A percentile compares a stretch with the other conserved stretches of the same genome.
phyloP scores from a whole-genome alignment of 805 yeast species.

The Priceomyces carsonii region DNA sequence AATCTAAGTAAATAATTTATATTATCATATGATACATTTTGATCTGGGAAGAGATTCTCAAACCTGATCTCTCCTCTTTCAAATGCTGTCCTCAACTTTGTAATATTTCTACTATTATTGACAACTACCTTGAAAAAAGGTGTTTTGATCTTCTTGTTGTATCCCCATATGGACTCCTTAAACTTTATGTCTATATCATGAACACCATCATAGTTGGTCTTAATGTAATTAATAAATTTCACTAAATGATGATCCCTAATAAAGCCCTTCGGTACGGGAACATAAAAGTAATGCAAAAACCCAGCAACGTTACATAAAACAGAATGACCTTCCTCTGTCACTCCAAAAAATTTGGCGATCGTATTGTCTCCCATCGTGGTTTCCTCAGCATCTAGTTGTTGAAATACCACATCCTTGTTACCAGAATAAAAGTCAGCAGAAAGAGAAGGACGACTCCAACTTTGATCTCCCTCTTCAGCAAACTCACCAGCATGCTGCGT shows the following conservation, averaged over 20 bases:
- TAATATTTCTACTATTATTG: conserved; percentile 63
- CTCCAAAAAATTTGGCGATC: conserved; percentile 86
- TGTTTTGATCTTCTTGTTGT: conserved; percentile 69
- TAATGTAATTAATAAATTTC: conserved; percentile 47
- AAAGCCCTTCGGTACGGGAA: conserved; percentile 85
- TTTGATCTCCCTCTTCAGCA: conserved; percentile 36
- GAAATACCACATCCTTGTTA: conserved; percentile 64
- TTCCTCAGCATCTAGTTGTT: conserved; percentile 95
- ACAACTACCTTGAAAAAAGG: conserved; percentile 79
- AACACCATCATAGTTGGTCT: conserved; percentile 54
- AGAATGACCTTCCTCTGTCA: conserved; percentile 84
- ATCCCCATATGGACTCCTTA: conserved; percentile 95
- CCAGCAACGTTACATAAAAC: conserved; percentile 89
- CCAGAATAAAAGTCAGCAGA: conserved; percentile 50
- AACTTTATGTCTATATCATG: conserved; percentile 61
- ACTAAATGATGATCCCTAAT: conserved; percentile 52
- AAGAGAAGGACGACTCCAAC: conserved; percentile 57
- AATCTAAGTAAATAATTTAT: conserved; percentile 81
- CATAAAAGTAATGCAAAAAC: conserved; percentile 86
- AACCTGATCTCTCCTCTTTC: conserved; percentile 78
- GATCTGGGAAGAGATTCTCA: conserved; percentile 63
- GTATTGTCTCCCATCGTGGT: conserved; percentile 56
- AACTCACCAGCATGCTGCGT: conserved; percentile 26
- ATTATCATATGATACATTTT: conserved; percentile 79
- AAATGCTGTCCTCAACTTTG: conserved; percentile 73